Percentiles rank a stretch among this genome's conserved stretches.
Evolutionary conservation across 805 yeast genomes (phyloP).

Genomic region (Wickerhamomyces mucosus): DNA sequence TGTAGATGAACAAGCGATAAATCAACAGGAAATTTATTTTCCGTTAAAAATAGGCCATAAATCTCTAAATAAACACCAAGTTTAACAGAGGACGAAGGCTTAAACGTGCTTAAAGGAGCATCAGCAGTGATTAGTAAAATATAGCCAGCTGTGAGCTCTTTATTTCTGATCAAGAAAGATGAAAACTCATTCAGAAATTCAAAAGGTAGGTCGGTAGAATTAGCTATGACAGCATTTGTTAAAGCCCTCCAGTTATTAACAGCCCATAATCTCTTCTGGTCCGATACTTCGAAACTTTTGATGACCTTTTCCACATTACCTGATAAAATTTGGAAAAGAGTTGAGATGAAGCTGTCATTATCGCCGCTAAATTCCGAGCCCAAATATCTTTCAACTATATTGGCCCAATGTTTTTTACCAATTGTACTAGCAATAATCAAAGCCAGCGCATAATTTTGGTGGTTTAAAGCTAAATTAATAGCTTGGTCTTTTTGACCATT

Average conservation of each 20-base stretch:
- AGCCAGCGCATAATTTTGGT: slow-evolving; percentile 71
- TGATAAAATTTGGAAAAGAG: slow-evolving; percentile 51
- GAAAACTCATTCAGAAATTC: slow-evolving; percentile 45
- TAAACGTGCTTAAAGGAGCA: slow-evolving; percentile 28
- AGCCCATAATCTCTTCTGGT: slow-evolving; percentile 38
- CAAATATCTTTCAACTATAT: slow-evolving; percentile 49
- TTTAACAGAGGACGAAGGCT: slow-evolving; percentile 7
- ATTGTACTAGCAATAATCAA: slow-evolving; percentile 57
- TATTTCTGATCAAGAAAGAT: slow-evolving; percentile 30
- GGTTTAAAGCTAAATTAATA: slow-evolving; percentile 46
- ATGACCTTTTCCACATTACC: slow-evolving; percentile 52
- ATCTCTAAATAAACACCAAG: slow-evolving; percentile 25
- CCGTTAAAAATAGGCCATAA: slow-evolving; percentile 12
- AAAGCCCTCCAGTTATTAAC: slow-evolving; percentile 41
- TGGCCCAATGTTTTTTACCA: slow-evolving; percentile 51
- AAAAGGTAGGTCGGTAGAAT: slow-evolving; percentile 23
- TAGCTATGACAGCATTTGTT: slow-evolving; percentile 28
- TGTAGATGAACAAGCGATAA: slow-evolving; percentile 49
- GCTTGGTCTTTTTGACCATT: slow-evolving; percentile 65
- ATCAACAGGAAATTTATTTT: slow-evolving; percentile 26
- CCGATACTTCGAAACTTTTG: slow-evolving; percentile 33
- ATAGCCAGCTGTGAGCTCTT: slow-evolving; percentile 28
- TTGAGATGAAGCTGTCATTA: slow-evolving; percentile 36
- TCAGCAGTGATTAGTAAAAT: slow-evolving; percentile 39
- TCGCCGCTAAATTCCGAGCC: slow-evolving; percentile 35